Evolutionary conservation across 148 eudicot genomes (phyloP).

Genomic region (Diospyros lotus): DNA sequence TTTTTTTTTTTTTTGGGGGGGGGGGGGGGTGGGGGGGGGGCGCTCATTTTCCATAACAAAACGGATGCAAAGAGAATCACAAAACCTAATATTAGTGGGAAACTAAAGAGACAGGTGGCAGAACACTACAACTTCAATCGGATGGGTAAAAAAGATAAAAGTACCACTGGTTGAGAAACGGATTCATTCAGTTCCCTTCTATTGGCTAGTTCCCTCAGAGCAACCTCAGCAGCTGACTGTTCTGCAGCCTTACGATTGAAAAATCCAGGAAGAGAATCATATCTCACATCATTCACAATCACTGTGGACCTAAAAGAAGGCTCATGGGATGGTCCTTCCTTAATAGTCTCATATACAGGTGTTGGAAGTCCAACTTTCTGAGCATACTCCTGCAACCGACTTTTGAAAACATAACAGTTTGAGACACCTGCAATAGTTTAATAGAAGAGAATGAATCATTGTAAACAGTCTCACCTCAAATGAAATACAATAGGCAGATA

Average conservation of each 20-base stretch:
- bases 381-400: slow-evolving; percentile 84
- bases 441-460: not conserved
- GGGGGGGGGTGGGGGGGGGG: too few species aligned
- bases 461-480: not conserved
- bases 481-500: not conserved
- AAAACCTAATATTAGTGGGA: not conserved
- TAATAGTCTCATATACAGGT: slow-evolving; percentile 79
- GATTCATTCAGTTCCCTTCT: slow-evolving; percentile 29
- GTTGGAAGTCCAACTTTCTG: slow-evolving; percentile 70
- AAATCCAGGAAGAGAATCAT: slow-evolving; percentile 82
- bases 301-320: slow-evolving; percentile 86
- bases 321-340: slow-evolving; percentile 92
- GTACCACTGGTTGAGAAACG: slow-evolving; percentile 80
- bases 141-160: not conserved
- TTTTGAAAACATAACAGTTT: slow-evolving; percentile 87
- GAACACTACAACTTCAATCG: not conserved
- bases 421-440: slow-evolving; percentile 42
- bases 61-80: not conserved
- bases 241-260: slow-evolving; percentile 89
- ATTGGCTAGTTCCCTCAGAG: slow-evolving; percentile 51
- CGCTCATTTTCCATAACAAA: not conserved
- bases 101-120: not conserved
- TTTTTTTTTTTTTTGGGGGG: too few species aligned
- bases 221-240: slow-evolving; percentile 98
- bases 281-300: slow-evolving; percentile 46